Conservation (phyloP, 441 rosid species). For the Euphorbia schlechtendalii region DNA sequence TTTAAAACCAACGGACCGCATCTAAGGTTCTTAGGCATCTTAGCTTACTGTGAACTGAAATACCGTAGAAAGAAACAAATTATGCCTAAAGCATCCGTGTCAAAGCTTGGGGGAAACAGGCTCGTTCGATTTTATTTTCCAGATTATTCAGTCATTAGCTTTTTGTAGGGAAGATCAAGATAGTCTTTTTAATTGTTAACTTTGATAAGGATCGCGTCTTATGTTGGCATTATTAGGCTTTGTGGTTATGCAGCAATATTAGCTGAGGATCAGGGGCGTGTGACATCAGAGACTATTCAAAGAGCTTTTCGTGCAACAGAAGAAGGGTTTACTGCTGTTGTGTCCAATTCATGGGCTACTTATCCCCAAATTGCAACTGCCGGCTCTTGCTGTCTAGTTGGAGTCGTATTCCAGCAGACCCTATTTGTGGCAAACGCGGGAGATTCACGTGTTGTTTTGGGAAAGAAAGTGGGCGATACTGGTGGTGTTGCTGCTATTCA, state of each 20-base stretch:
- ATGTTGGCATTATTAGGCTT: slow-evolving; percentile 73
- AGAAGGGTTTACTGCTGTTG: slow-evolving; percentile 66
- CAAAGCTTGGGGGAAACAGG: not conserved
- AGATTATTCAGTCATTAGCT: not conserved
- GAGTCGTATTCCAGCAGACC: slow-evolving; percentile 61
- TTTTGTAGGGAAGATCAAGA: slow-evolving; percentile 1
- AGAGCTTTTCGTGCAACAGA: slow-evolving; percentile 68
- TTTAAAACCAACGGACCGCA: not conserved
- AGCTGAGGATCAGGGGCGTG: slow-evolving; percentile 62
- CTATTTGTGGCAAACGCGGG: slow-evolving; percentile 87
- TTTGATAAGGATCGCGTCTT: slow-evolving; percentile 37
- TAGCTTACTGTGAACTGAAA: not conserved
- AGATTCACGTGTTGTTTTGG: slow-evolving; percentile 79
- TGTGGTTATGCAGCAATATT: slow-evolving; percentile 79
- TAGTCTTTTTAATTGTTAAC: not conserved
- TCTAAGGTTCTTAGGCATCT: not conserved
- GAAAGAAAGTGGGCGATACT: slow-evolving; percentile 70
- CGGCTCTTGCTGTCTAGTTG: slow-evolving; percentile 83
- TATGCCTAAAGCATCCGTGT: slow-evolving; percentile 1
- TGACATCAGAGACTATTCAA: slow-evolving; percentile 56
- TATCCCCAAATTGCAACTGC: slow-evolving; percentile 62
- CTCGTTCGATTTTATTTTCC: not conserved
- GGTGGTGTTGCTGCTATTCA: slow-evolving; percentile 71
- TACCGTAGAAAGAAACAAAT: slow-evolving; percentile 1
- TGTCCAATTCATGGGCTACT: slow-evolving; percentile 54